Base-by-base conservation (phyloP, 2,329 filamentous ascomycete species). In the Ophiostoma tasmaniense region DNA sequence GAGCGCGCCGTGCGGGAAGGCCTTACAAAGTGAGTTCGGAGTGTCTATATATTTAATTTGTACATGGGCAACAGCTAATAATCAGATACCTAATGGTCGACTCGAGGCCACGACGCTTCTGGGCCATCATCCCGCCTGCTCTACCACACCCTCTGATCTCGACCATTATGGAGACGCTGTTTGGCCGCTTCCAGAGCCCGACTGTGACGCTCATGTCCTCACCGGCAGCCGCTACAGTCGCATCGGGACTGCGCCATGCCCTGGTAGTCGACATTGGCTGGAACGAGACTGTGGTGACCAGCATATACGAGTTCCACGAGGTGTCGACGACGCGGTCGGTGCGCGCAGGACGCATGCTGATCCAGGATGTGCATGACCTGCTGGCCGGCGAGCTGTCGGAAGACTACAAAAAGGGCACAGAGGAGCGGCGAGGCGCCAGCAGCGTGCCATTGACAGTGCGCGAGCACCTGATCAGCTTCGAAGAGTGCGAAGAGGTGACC, bases 221-320 rank as follows among this genome's bases (percentile, higher is more conserved):
- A 0, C 87, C 94, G 0, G 85, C 92, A 25, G 89, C 95, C 78
- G 83, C 88, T 1, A 83, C 90, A 7, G 85, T 93, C 2, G 90
- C 90, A 8, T 93, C 93, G 6, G 95, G 95, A 0, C 81, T 96
- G 55, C 88, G 95, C 17, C 92, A 91, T n/a, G 92, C 90, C 0
- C 78, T 99, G 59, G 87, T 98, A 0, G 83, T 99, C 50, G 93
- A 99, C 75, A 84, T 99, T 71, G 95, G 94, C 61, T 99, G 95
- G 95, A 85, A 88, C 59, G 95, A 98, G 78, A 96, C 93, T 0
- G 85, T 89, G 0, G 86, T 96, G 28, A 96, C 92, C 0, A 90
- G 89, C 6, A 84, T 98, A 7, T 98, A 93, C 76, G 95, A 99
- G 79, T 97, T 93, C 77, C 89, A 91, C 68, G 93, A 96, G 76